A percentile compares a stretch with the other conserved stretches of the same genome.
These are phyloP conservation scores for Hericium erinaceus DNA, from an alignment of 768 basidiomycete genomes.

Conservation along the genomic window DNA sequence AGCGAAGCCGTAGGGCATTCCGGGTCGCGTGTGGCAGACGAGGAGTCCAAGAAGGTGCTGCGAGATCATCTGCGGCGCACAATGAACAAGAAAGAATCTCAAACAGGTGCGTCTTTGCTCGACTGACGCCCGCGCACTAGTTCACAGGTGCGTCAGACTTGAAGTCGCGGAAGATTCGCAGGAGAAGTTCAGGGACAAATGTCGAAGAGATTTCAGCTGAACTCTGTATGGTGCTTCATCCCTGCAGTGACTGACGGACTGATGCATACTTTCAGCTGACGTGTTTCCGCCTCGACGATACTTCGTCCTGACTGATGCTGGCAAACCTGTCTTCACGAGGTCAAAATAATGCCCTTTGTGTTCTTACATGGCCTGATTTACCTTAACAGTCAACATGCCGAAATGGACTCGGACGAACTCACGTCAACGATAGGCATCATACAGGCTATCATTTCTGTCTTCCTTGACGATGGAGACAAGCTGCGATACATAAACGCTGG, in stretches of 20 bases:
- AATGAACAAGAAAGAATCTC: conserved; percentile 41
- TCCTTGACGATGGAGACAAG: conserved; percentile 87
- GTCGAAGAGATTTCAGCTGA: conserved; percentile 13
- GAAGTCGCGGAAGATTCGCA: conserved; percentile 11
- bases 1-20: conserved; percentile 43
- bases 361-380: not conserved
- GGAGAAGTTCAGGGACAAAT: conserved; percentile 8
- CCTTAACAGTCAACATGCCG: conserved; percentile 36
- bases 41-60: conserved; percentile 52
- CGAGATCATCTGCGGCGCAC: conserved; percentile 68
- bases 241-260: not conserved
- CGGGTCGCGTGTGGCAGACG: conserved; percentile 34
- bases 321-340: conserved; percentile 96
- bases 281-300: conserved; percentile 60
- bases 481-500: conserved; percentile 79
- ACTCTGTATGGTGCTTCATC: not conserved
- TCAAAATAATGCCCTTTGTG: conserved; percentile 22
- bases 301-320: conserved; percentile 89
- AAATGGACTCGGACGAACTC: conserved; percentile 52
- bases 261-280: conserved; percentile 8
- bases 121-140: not conserved
- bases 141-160: not conserved
- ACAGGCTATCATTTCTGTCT: conserved; percentile 93
- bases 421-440: conserved; percentile 85
- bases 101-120: conserved; percentile 31